Conservation (phyloP, 2,329 filamentous ascomycete genomes). For the Coleophoma crateriformis region DNA sequence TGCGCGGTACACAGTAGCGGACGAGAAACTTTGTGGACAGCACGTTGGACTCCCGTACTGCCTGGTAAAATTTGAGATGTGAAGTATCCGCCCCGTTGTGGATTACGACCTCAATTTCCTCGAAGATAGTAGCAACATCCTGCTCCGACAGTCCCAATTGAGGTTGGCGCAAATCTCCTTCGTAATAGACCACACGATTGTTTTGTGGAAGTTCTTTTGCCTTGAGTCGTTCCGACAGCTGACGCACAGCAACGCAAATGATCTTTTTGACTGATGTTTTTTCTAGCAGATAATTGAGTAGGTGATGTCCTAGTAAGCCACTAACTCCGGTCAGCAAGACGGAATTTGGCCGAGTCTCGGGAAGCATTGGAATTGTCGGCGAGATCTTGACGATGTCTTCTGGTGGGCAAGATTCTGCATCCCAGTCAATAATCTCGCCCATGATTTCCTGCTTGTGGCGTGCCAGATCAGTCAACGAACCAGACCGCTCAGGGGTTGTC, state of each 20-base stretch:
- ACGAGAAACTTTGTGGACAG: slow-evolving; percentile 27
- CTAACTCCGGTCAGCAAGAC: slow-evolving; percentile 32
- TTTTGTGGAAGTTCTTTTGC: background rate
- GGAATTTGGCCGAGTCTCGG: background rate
- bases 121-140: slow-evolving; percentile 18
- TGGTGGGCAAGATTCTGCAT: background rate
- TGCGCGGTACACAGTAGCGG: slow-evolving; percentile 19
- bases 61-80: slow-evolving; percentile 29
- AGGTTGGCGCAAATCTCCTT: slow-evolving; percentile 29
- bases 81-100: slow-evolving; percentile 40
- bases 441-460: no score
- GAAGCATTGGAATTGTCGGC: background rate
- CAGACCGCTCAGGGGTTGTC: background rate
- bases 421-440: background rate
- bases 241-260: slow-evolving; percentile 36
- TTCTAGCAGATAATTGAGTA: slow-evolving; percentile 30
- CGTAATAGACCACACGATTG: slow-evolving; percentile 19
- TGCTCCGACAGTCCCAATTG: slow-evolving; percentile 31
- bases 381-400: background rate
- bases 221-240: background rate
- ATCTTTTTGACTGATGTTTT: slow-evolving; percentile 26
- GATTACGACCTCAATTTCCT: slow-evolving; percentile 39
- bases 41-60: slow-evolving; percentile 28
- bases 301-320: slow-evolving; percentile 30
- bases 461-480: background rate